Percentiles rank a stretch among this genome's conserved stretches.
Evolutionary conservation across 306 rosid species (phyloP).

Genomic region (Quercus alba): DNA sequence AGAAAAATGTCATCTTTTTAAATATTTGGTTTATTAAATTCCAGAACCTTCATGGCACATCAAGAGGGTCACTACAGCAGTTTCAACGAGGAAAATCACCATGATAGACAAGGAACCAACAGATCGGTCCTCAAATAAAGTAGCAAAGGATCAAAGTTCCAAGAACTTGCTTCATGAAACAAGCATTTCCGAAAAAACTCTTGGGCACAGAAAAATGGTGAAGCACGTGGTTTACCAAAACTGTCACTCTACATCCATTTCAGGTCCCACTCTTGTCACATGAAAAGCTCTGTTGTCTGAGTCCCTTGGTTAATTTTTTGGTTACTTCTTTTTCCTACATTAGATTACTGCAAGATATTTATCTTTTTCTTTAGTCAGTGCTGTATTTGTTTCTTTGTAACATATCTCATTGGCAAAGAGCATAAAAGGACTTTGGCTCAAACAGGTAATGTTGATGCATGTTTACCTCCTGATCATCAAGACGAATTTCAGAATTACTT

Average conservation of each 20-base stretch:
- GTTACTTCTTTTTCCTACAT: background rate
- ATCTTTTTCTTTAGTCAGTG: background rate
- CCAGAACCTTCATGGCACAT: conserved; percentile 27
- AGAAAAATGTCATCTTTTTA: background rate
- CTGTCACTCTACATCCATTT: conserved; percentile 31
- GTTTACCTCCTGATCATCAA: background rate
- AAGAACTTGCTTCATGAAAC: conserved; percentile 26
- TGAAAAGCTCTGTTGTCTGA: background rate
- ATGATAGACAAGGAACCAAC: conserved; percentile 16
- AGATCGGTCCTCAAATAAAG: conserved; percentile 8
- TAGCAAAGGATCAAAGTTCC: conserved; percentile 18
- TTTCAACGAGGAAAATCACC: conserved; percentile 21
- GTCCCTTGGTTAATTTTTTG: background rate
- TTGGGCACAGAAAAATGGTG: conserved; percentile 32
- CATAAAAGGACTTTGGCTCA: background rate
- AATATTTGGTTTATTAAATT: conserved; percentile 11
- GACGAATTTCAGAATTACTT: background rate
- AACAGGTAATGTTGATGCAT: background rate
- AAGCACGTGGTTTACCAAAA: conserved; percentile 39
- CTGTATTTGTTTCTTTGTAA: background rate
- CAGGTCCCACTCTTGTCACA: conserved; percentile 31
- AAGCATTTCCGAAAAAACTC: conserved; percentile 15
- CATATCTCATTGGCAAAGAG: background rate
- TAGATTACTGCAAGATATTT: background rate
- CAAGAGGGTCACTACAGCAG: conserved; percentile 19